Conservation (phyloP, 2,329 filamentous ascomycete genomes). For the Ophiostoma sp. region DNA sequence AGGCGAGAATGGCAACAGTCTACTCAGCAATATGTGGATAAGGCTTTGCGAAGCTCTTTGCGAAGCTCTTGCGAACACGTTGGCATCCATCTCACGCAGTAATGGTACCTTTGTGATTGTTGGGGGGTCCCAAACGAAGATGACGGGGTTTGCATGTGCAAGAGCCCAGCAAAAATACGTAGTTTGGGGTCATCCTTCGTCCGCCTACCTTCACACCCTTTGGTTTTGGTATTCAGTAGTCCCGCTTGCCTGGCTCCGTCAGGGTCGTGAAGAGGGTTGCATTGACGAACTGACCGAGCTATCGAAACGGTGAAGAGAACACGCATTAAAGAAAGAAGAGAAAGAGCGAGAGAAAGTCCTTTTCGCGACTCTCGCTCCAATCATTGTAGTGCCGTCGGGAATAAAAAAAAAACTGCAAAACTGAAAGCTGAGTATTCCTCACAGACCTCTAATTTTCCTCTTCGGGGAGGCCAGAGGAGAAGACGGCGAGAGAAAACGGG, state of each 20-base stretch:
- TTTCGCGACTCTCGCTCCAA: neutral
- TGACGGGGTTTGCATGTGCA: neutral
- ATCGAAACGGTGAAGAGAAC: neutral
- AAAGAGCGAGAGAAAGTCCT: slow-evolving; percentile 16
- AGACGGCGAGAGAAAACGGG: neutral
- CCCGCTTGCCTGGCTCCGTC: neutral
- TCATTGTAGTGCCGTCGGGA: neutral
- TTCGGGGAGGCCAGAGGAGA: neutral
- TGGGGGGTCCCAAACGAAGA: neutral
- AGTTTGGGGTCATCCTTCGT: neutral
- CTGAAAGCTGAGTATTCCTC: neutral
- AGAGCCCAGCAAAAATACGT: neutral
- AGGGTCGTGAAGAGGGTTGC: neutral
- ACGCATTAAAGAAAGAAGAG: neutral
- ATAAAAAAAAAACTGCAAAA: too few relatives aligned
- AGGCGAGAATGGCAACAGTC: neutral
- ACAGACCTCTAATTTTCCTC: neutral
- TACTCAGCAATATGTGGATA: slow-evolving; percentile 4
- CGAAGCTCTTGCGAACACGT: neutral
- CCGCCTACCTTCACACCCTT: neutral
- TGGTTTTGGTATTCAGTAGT: neutral
- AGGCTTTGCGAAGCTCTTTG: neutral
- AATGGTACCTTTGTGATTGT: neutral
- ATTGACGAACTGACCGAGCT: slow-evolving; percentile 3
- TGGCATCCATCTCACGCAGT: neutral